Base-by-base conservation (phyloP, 306 rosid species). In the Begonia masoniana region DNA sequence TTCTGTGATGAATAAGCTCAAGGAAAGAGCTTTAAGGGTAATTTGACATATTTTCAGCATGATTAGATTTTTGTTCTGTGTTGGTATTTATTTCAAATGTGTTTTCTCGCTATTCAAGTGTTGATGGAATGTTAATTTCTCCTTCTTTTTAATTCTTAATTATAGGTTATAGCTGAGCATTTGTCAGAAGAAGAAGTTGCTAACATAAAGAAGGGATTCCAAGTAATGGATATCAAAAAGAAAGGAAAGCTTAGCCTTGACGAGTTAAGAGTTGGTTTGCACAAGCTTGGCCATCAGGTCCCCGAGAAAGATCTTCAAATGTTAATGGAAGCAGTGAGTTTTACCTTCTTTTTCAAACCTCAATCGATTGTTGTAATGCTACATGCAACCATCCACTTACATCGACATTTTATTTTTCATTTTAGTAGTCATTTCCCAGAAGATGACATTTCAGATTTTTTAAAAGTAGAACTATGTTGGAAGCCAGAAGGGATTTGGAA, bases 1-100 rank as follows among this genome's bases (percentile, higher is more conserved):
- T 60, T 78, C 84, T 5, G 67, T 78, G 1, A 78, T 78, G 84
- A 78, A 78, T 76, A 78, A 74, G 70, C 76, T 78, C 59, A 78
- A 78, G 56, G 74, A 68, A 41, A 74, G 84, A 68, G 84, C 84
- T 52, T 47, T 78, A 1, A 76, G 84, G 81, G 84, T 78, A 74
- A 10, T 0, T 45, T 45, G 39, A 31, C 39, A 59, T 61, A 35
- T 13, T 50, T 59, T 41, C 15, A 42, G 24, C 43, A 31, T 8
- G 3, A 43, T n/a, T 14, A 52, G 46, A 45, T 7, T 24, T 24
- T 52, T n/a, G 15, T 13, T 8, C n/a, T n/a, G 49, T n/a, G 3
- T 50, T 49, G 13, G 42, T 23, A 36, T 15, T 17, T 41, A 6
- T 49, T 36, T 10, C 12, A 36, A n/a, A 14, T 10, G 4, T n/a